Evolutionary conservation across 768 basidiomycete genomes (phyloP), one percentile per base, ranked within the genome.

Genomic region (Rhodotorula babjevae): DNA sequence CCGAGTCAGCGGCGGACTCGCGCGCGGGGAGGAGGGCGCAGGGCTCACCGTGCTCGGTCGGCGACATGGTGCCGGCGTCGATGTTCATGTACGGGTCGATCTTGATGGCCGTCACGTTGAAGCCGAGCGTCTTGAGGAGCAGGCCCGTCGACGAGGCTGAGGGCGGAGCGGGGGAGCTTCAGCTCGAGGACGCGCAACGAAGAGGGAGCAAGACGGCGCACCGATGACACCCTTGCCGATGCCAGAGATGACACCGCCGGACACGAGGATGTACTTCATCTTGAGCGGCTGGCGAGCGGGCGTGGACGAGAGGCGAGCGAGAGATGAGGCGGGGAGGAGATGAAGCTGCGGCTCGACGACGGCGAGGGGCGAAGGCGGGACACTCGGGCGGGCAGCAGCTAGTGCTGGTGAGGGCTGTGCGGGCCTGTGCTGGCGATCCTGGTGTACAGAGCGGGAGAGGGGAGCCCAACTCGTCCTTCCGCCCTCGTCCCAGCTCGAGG

Each of bases 1-100:
- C n/a, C 29, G 36, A 27, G 53, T 29, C 31, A 29, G 42, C 29
- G 21, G 0, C 36, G 62, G 44, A 67, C 75, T 42, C 23, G 5
- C 57, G 68, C 74, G 42, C 16, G 55, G 63, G 57, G 23, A 52
- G 3, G 33, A 9, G 47, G 25, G 29, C 42, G n/a, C 49, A 58
- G 36, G 36, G 9, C 71, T 31, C 53, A 92, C 94, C 95, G 80
- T 99, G 95, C 82, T 99, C 95, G 25, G 93, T 95, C 23, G 95
- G 95, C 62, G 92, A 86, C 95, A 99, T 99, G 29, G 95, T 98
- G 49, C 95, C 95, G 33, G 95, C 95, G 85, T 99, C 95, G 78
- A 99, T 97, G 83, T 99, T 99, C 95, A 99, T 98, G 78, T 99
- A 99, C 23, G 95, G 95, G 81, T 99, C 95, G 79, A 99, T 98